These are phyloP conservation scores for Mollisia scopiformis DNA, from an alignment of 2,329 filamentous ascomycete species.

Conservation along the genomic window DNA sequence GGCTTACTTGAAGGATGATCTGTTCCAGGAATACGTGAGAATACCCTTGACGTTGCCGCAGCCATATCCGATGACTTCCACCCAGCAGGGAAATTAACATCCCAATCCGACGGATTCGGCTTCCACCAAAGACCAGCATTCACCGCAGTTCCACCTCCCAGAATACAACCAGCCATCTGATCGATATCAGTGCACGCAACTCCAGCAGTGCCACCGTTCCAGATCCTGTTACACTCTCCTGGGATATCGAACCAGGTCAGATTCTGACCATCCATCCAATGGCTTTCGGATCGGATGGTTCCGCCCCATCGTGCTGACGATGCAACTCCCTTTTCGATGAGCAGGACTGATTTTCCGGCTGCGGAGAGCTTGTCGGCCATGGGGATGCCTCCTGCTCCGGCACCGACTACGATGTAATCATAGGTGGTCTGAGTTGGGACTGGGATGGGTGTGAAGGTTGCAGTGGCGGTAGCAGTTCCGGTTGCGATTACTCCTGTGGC, in stretches of 20 bases:
- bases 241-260: constrained; percentile 74
- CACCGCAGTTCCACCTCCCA: constrained; percentile 59
- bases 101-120: constrained; percentile 68
- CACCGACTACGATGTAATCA: constrained; percentile 58
- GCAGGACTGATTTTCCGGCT: constrained; percentile 64
- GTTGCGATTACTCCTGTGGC: constrained; percentile 28
- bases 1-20: constrained; percentile 65
- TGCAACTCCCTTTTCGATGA: constrained; percentile 62
- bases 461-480: constrained; percentile 31
- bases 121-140: constrained; percentile 73
- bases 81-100: constrained; percentile 71
- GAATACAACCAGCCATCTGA: constrained; percentile 72
- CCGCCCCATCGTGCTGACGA: constrained; percentile 68
- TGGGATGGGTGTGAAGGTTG: constrained; percentile 39
- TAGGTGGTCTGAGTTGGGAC: constrained; percentile 49
- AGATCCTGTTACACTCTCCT: constrained; percentile 70
- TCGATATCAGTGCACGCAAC: constrained; percentile 72
- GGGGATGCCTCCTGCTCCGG: constrained; percentile 55
- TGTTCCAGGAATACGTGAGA: constrained; percentile 72
- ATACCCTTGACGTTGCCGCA: constrained; percentile 62
- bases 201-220: constrained; percentile 34
- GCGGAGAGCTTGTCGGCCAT: constrained; percentile 63
- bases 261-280: constrained; percentile 64
- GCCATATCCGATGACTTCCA: constrained; percentile 70
- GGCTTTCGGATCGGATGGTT: constrained; percentile 40